Percentiles rank a stretch among this genome's conserved stretches.
phyloP scores from a whole-genome alignment of 306 rosid species.

The Datisca glomerata region DNA sequence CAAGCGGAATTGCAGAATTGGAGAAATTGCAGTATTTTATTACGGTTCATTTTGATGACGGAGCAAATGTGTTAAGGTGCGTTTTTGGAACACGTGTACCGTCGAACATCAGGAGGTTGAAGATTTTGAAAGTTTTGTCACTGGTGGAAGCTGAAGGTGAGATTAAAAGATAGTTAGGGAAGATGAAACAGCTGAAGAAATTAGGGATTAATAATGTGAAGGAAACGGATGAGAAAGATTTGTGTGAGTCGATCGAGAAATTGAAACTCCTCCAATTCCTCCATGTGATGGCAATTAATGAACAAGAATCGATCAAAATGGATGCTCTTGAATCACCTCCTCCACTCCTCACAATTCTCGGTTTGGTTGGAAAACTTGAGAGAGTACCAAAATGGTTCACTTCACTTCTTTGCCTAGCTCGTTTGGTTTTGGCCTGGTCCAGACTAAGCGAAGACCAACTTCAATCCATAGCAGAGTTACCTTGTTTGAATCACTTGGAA shows the following conservation, averaged over 20 bases:
- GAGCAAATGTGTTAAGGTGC: no score
- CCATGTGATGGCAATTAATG: background rate
- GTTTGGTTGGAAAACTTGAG: background rate
- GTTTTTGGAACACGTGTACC: background rate
- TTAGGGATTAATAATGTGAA: conserved; percentile 5
- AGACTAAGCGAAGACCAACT: conserved; percentile 3
- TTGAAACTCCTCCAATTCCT: conserved; percentile 4
- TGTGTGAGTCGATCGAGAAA: conserved; percentile 8
- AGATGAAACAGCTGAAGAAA: conserved; percentile 5
- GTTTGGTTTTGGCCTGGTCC: conserved; percentile 4
- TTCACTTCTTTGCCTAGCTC: background rate
- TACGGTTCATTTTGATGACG: no score
- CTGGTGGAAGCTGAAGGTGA: background rate
- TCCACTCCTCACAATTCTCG: background rate
- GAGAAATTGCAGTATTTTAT: no score
- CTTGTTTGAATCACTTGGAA: background rate
- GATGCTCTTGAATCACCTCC: conserved; percentile 11
- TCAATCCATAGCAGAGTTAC: background rate
- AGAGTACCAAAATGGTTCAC: conserved; percentile 2
- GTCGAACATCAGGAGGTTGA: background rate
- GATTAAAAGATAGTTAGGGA: background rate
- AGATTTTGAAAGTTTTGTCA: conserved; percentile 5
- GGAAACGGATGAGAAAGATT: conserved; percentile 4
- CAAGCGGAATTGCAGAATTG: no score
- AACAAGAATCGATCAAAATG: background rate